A percentile compares a stretch with the other conserved stretches of the same genome.
phyloP scores from a whole-genome alignment of 257 asterid genomes.

The Linderniella brevidens region DNA sequence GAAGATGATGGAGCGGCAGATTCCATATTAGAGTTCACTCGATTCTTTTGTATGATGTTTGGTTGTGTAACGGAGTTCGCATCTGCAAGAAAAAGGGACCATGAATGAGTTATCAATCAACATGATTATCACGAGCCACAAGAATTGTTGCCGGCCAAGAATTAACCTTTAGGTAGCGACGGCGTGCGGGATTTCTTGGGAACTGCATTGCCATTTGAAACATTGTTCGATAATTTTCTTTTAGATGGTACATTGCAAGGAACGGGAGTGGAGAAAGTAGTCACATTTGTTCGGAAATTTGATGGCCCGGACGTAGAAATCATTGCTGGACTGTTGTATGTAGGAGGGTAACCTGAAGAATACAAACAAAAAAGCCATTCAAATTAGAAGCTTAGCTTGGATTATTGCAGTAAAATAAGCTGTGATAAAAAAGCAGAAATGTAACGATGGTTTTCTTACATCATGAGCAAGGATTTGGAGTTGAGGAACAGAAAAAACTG shows the following conservation, averaged over 20 bases:
- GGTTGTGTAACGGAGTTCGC: constrained; percentile 15
- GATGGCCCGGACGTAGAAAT: constrained; percentile 25
- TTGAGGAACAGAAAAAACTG: too few species aligned
- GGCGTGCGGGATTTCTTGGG: constrained; percentile 43
- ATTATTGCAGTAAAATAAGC: too few species aligned
- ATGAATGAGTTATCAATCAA: neutral
- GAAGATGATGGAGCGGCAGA: constrained; percentile 18
- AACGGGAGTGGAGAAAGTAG: constrained; percentile 28
- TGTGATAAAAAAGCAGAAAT: too few species aligned
- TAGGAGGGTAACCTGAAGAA: constrained; percentile 35
- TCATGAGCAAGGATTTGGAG: too few species aligned
- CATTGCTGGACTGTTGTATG: constrained; percentile 25
- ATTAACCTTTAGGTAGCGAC: constrained; percentile 33
- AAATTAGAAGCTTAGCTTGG: neutral
- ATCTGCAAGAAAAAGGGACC: constrained; percentile 17
- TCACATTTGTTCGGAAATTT: constrained; percentile 12
- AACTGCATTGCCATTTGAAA: constrained; percentile 12
- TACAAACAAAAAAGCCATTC: neutral
- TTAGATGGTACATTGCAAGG: constrained; percentile 22
- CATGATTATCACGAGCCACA: too few species aligned
- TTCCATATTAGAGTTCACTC: constrained; percentile 10
- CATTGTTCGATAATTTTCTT: constrained; percentile 37
- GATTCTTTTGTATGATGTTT: constrained; percentile 16
- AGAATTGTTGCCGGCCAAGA: neutral
- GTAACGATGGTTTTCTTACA: too few species aligned